Evolutionary conservation across 805 yeast genomes (phyloP), one percentile per base, ranked within the genome.

Genomic region (Ogataea zsoltii): DNA sequence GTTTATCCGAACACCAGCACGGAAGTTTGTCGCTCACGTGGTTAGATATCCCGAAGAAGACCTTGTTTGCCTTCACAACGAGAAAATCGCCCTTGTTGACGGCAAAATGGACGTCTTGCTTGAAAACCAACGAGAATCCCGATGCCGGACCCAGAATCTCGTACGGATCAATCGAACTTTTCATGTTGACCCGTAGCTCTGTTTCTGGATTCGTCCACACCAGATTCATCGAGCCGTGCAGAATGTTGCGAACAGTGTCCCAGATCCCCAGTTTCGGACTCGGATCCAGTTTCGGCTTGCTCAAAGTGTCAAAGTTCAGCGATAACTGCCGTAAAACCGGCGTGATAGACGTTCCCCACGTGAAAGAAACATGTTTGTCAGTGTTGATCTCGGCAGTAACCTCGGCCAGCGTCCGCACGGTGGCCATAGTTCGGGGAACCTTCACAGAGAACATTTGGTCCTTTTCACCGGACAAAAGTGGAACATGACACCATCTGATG

Each of bases 241-340:
- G 68, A 13, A 85, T 72, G 23, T 82, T 74, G 40, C 96, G 69
- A 21, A 89, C 65, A 61, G 90, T 92, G 65, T 91, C 98, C 98
- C 98, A 91, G 54, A 90, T 83, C 0, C 98, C 98, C 12, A 89
- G 67, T 54, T 85, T 85, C 3, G 80, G 76, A 2, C 96, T 88
- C 0, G 91, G 91, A 62, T 91, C 98, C 13, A 86, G 67, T 0
- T 95, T 96, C 0, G 96, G 96, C 62, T 92, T 91, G 1, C 95
- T 82, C 60, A 91, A 88, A 36, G 84, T 82, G 56, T 90, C 96
- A 48, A 91, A 76, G 45, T 80, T 84, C 44, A 81, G 68, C 82
- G 87, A 85, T 2, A 83, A 73, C 53, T 88, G 91, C 53, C 88
- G 89, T 25, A 91, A 76, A 1, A 90, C 91, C 14, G 96, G 90